Conservation (phyloP, 2,329 filamentous ascomycete species). For the Diaporthe vexans region DNA sequence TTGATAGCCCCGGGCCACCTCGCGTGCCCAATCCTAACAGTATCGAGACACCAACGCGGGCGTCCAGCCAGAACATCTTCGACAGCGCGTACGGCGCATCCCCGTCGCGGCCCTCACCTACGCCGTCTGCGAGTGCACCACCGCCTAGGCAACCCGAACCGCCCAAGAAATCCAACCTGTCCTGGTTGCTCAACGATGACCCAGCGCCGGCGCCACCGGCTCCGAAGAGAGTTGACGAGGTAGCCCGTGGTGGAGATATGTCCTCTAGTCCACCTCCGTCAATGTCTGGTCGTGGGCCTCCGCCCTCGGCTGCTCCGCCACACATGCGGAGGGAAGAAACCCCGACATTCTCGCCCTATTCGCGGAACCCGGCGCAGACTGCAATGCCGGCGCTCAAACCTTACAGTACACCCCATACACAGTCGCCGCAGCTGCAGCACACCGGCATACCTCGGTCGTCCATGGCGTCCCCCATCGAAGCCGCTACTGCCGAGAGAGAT, state of each 20-base stretch:
- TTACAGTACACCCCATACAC: constrained; percentile 55
- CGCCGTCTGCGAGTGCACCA: constrained; percentile 57
- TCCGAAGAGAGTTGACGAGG: constrained; percentile 65
- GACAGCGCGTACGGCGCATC: constrained; percentile 38
- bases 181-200: constrained; percentile 75
- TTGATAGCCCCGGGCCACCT: constrained; percentile 33
- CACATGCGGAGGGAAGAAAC: constrained; percentile 65
- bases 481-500: constrained; percentile 59
- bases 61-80: constrained; percentile 45
- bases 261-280: constrained; percentile 68
- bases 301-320: constrained; percentile 55
- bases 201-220: constrained; percentile 57
- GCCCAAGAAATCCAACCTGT: constrained; percentile 74
- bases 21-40: constrained; percentile 40
- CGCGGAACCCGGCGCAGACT: constrained; percentile 56
- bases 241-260: constrained; percentile 56
- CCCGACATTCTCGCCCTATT: constrained; percentile 62
- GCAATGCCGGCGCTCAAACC: constrained; percentile 70
- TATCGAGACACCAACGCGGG: constrained; percentile 38
- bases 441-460: constrained; percentile 60
- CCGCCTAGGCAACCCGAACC: constrained; percentile 58
- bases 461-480: constrained; percentile 58
- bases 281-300: constrained; percentile 58
- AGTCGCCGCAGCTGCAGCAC: constrained; percentile 65
- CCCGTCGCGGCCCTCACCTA: constrained; percentile 49